Conservation (phyloP, 2,329 filamentous ascomycete genomes). For the Xylaria sp. region DNA sequence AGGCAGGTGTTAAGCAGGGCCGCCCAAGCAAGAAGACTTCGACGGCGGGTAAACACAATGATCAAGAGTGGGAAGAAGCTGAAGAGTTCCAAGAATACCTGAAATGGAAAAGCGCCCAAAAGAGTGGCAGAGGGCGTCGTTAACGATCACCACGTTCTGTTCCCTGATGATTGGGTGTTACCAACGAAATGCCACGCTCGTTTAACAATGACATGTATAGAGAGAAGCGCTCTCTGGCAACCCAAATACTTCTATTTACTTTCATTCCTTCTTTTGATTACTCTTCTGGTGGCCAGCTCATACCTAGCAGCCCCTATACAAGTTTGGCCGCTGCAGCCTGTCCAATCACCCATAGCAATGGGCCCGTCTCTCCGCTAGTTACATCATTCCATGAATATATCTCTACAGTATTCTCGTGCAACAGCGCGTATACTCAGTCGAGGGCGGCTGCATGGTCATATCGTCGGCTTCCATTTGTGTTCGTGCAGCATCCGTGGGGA, state of each 20-base stretch:
- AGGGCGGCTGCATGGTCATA: neutral
- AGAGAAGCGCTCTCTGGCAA: neutral
- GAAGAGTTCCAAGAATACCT: neutral
- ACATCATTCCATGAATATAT: neutral
- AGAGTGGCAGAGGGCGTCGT: neutral
- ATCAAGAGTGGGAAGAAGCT: neutral
- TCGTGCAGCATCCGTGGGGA: neutral
- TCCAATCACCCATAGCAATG: neutral
- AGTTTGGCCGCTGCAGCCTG: neutral
- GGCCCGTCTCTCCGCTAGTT: too few relatives aligned
- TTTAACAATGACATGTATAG: neutral
- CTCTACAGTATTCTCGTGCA: neutral
- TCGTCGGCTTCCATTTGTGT: neutral
- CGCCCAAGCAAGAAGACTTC: neutral
- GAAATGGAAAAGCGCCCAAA: constrained; percentile 1
- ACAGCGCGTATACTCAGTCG: neutral
- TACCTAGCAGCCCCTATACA: neutral
- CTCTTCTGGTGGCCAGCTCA: neutral
- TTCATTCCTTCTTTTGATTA: neutral
- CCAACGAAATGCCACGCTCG: neutral
- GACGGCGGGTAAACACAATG: neutral
- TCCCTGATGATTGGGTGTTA: neutral
- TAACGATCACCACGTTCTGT: neutral
- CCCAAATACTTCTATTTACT: neutral
- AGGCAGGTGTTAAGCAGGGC: neutral